A percentile compares a stretch with the other conserved stretches of the same genome.
Evolutionary conservation across 148 eudicot species (phyloP).

Genomic region (Chenopodium suecicum): DNA sequence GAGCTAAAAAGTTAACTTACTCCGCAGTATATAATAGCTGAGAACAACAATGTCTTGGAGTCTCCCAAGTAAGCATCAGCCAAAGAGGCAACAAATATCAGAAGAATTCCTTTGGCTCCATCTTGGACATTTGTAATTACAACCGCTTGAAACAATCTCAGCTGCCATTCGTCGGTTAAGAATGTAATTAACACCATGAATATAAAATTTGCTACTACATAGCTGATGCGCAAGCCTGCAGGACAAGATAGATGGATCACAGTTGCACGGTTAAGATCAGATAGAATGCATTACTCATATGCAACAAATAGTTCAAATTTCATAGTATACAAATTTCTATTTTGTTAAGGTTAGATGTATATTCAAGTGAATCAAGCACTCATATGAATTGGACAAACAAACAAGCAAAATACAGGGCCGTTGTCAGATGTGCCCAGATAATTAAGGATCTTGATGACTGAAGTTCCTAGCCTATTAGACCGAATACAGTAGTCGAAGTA

Average conservation of each 20-base stretch:
- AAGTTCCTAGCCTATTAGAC: too few species aligned
- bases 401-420: too few species aligned
- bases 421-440: too few species aligned
- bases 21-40: background rate
- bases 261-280: background rate
- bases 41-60: background rate
- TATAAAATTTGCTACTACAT: background rate
- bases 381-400: too few species aligned
- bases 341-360: too few species aligned
- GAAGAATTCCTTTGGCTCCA: background rate
- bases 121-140: constrained; percentile 2
- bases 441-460: too few species aligned
- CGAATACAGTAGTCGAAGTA: too few species aligned
- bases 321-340: too few species aligned
- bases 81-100: background rate
- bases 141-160: background rate
- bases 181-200: background rate
- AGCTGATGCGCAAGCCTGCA: constrained; percentile 2
- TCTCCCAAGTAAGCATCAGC: background rate
- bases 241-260: background rate
- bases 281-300: too few species aligned
- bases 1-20: background rate
- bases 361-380: too few species aligned
- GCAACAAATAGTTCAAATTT: too few species aligned
- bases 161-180: constrained; percentile 7